Base-by-base conservation (phyloP, 768 basidiomycete genomes). In the Kwoniella sp. region DNA sequence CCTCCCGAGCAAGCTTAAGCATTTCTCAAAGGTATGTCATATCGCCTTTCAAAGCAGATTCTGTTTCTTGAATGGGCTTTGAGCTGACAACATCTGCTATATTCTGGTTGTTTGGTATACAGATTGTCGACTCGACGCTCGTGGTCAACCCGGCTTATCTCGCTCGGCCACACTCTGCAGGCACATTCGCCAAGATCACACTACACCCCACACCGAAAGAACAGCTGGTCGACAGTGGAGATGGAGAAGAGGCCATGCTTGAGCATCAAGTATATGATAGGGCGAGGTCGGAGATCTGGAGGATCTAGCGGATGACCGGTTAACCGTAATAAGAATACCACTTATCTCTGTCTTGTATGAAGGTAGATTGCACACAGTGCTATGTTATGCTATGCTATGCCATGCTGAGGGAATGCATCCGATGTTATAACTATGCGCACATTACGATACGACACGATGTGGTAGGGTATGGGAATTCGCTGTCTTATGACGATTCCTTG, bases 141-240 rank as follows among this genome's bases (percentile, higher is more conserved):
- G 85, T 88, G n/a, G 80, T 98, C 68, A 99, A 99, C 75, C 93
- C 96, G 0, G 90, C 90, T 0, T 88, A 85, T 70, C 80, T 93
- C 19, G 69, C 74, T 22, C 70, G 78, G 50, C 56, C 76, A 3
- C 69, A 73, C 36, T 58, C 78, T n/a, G 81, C 77, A 1, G 83
- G 83, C 0, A 82, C 82, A 36, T 83, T 78, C 44, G 80, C 81
- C 25, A 77, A 80, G 47, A 59, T 83, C 27, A 67, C 70, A 15
- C 71, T 83, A 27, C 80, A 82, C 46, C 81, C 83, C 3, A 67
- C 74, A 36, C 52, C 71, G n/a, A 61, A 70, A 54, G 64, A 52
- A 0, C 67, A 75, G 55, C 66, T 80, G 19, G 71, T 77, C 59
- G 25, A 58, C 5, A 25, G 47, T 7, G 68, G 55, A 0, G 60